Percentiles rank a stretch among this genome's conserved stretches.
phyloP scores from a whole-genome alignment of 768 basidiomycete genomes.

The Mycena olivaceomarginata region DNA sequence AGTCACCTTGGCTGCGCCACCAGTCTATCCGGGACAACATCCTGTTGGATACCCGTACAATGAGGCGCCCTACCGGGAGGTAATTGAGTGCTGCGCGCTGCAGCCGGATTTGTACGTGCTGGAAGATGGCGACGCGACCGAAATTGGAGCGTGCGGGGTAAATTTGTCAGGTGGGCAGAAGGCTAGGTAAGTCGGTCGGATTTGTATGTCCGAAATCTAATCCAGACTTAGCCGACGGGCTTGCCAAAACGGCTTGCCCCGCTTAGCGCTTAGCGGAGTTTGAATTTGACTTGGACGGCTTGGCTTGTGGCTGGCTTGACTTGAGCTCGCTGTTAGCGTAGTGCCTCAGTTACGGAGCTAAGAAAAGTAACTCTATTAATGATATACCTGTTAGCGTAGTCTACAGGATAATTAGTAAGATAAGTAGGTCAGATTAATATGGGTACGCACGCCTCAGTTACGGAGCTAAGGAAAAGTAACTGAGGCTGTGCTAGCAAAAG shows the following conservation, averaged over 20 bases:
- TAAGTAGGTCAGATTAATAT: too few species aligned
- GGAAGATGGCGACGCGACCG: constrained; percentile 85
- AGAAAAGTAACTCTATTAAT: constrained; percentile 7
- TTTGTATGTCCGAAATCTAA: background rate
- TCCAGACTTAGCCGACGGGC: too few species aligned
- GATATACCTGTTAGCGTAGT: too few species aligned
- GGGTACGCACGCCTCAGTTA: too few species aligned
- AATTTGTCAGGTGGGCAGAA: constrained; percentile 72
- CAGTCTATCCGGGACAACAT: constrained; percentile 89
- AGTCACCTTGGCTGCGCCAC: constrained; percentile 82
- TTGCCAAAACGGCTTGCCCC: too few species aligned
- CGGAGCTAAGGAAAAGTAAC: too few species aligned
- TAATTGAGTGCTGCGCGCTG: constrained; percentile 90
- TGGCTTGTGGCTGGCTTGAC: too few species aligned
- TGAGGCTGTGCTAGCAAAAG: too few species aligned
- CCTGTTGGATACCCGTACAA: constrained; percentile 85
- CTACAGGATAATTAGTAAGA: too few species aligned
- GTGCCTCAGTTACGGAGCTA: constrained; percentile 29
- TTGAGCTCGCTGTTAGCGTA: constrained; percentile 25
- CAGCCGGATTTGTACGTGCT: constrained; percentile 89
- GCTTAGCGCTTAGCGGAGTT: too few species aligned
- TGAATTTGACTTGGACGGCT: too few species aligned
- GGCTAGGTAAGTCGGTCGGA: constrained; percentile 63
- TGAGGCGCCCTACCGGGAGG: constrained; percentile 82
- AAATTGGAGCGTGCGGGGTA: constrained; percentile 82